Base-by-base conservation (phyloP, 257 asterid species). In the Lycium barbarum region DNA sequence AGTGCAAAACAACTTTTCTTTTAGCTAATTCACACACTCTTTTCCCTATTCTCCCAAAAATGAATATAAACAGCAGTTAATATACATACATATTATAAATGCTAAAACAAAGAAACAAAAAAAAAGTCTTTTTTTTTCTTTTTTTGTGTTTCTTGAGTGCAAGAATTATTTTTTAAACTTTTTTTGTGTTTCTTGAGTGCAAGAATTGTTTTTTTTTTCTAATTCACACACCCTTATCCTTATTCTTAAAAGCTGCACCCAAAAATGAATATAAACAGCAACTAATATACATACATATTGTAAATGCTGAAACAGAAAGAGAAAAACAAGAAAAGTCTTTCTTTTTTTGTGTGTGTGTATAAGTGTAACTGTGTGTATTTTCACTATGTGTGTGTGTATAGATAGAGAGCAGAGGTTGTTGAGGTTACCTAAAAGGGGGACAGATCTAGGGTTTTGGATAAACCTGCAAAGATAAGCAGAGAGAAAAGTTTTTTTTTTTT, bases 381-480 rank as follows among this genome's bases (percentile, higher is more conserved):
- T 26, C 33, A 26, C 33, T 26, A 26, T 26, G 26, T 9, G 68
- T 57, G 57, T 2, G 57, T 68, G 14, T 15, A 35, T 51, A 3
- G 9, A 15, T 0, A 22, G 26, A 20, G 14, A 55, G 6, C 55
- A 68, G 38, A 57, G 70, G 82, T 78, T 26, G 82, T 78, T 78
- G 49, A 14, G 82, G 82, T 78, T 78, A 53, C 82, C 82, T 12
- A 78, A 78, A 78, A 78, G 82, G 65, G 82, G 91, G 91, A 90
- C 97, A 94, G 97, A 95, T 95, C 97, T 95, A 93, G 99, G 97
- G 95, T 94, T 95, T 70, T 91, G 88, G 88, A 90, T 89, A 91
- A 89, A 92, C 94, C 91, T 87, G 91, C 89, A 79, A 80, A 26
- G 79, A 13, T 38, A 88, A 85, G 79, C 84, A 74, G 86, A 72